Evolutionary conservation across 2,329 filamentous ascomycete genomes (phyloP).

Genomic region (Aspergillus aculeatinus): DNA sequence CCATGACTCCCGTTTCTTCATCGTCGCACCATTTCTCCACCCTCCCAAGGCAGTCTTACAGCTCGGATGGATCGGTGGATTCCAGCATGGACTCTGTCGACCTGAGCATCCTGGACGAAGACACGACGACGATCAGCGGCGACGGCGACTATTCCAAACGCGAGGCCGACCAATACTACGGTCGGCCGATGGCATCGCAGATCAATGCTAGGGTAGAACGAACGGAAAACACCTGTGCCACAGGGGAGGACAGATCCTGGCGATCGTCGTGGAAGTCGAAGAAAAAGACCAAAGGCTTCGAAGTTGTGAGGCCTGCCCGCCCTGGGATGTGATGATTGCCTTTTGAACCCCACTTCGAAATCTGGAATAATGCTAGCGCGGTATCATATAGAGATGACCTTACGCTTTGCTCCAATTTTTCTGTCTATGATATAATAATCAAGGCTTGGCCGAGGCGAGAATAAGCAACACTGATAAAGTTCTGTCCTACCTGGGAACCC

Average conservation of each 20-base stretch:
- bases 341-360: neutral
- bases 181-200: neutral
- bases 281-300: conserved; percentile 10
- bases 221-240: neutral
- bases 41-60: neutral
- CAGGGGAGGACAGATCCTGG: neutral
- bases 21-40: neutral
- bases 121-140: neutral
- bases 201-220: neutral
- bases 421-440: neutral
- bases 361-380: too few relatives aligned
- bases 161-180: conserved; percentile 10
- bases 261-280: neutral
- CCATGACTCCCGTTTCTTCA: neutral
- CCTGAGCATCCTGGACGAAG: neutral
- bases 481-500: neutral
- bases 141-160: conserved; percentile 9
- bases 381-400: neutral
- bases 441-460: neutral
- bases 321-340: neutral
- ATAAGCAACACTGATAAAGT: neutral
- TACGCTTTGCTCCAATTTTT: too few relatives aligned
- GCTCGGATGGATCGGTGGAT: neutral
- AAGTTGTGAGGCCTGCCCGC: conserved; percentile 5
- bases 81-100: conserved; percentile 1